Conservation (phyloP, 2,329 filamentous ascomycete genomes). For the Talaromyces sp. region DNA sequence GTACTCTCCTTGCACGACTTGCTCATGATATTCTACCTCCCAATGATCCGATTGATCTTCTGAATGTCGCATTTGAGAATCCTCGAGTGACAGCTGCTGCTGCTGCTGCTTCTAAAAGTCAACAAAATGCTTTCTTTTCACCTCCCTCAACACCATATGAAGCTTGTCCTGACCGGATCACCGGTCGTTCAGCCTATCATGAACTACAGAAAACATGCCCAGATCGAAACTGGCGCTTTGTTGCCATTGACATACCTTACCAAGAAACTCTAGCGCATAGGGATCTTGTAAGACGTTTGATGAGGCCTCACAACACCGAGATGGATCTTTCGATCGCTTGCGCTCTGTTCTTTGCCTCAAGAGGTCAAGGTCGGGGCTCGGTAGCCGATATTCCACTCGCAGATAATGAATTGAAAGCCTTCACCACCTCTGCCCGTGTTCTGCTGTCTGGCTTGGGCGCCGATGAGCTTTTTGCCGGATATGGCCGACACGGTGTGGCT, state of each 20-base stretch:
- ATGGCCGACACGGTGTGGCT: constrained; percentile 78
- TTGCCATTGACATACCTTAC: constrained; percentile 80
- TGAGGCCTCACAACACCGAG: constrained; percentile 93
- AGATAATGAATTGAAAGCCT: constrained; percentile 40
- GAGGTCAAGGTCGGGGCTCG: constrained; percentile 62
- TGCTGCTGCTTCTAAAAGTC: constrained; percentile 53
- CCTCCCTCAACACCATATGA: constrained; percentile 62
- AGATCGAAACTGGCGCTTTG: constrained; percentile 75
- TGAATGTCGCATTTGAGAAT: constrained; percentile 98
- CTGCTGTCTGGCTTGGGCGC: constrained; percentile 91
- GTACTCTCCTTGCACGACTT: constrained; percentile 81
- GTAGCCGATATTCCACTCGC: constrained; percentile 27
- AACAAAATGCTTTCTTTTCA: constrained; percentile 22
- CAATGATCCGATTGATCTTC: constrained; percentile 74
- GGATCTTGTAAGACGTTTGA: constrained; percentile 70
- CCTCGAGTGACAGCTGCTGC: constrained; percentile 68
- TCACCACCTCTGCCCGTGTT: constrained; percentile 74
- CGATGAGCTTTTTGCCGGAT: constrained; percentile 94
- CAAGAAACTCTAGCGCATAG: constrained; percentile 71
- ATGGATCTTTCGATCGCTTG: constrained; percentile 96
- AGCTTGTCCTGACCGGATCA: constrained; percentile 85
- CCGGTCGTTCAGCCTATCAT: constrained; percentile 76
- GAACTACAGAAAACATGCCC: constrained; percentile 74
- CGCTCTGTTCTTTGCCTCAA: constrained; percentile 92
- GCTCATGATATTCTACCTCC: constrained; percentile 73